A percentile compares a stretch with the other conserved stretches of the same genome.
These are phyloP conservation scores for Puya raimondii DNA, from an alignment of 176 grass and related monocot species.

Conservation along the genomic window DNA sequence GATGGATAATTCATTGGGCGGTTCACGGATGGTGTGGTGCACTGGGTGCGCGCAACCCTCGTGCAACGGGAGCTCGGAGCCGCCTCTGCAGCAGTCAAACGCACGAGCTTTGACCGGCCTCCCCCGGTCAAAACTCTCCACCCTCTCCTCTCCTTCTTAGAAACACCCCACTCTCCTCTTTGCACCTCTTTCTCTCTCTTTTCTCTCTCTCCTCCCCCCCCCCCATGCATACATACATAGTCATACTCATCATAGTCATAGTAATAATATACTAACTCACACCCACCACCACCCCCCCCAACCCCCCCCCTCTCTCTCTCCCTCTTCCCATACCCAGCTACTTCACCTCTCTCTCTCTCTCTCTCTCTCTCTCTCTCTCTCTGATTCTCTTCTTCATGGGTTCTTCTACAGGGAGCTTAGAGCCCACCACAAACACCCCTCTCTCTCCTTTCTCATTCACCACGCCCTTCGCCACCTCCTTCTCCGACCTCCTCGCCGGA, in stretches of 20 bases:
- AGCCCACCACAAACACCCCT: slow-evolving; percentile 25
- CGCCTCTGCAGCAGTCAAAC: slow-evolving; percentile 20
- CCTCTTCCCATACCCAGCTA: background rate
- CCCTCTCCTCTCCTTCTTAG: slow-evolving; percentile 5
- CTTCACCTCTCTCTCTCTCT: background rate
- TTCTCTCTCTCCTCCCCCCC: background rate
- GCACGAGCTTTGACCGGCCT: slow-evolving; percentile 17
- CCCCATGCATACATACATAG: background rate
- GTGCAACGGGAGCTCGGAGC: slow-evolving; percentile 5
- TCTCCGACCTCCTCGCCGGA: slow-evolving; percentile 67
- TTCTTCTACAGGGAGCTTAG: slow-evolving; percentile 47
- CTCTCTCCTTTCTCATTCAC: slow-evolving; percentile 38
- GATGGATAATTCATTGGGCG: too few species aligned
- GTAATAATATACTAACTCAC: background rate
- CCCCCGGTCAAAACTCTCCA: background rate
- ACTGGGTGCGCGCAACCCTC: background rate
- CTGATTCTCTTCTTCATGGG: slow-evolving; percentile 12
- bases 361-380: background rate
- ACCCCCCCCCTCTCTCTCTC: background rate
- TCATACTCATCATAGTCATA: too few species aligned
- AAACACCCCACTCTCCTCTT: background rate
- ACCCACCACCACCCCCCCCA: background rate
- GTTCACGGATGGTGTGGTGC: too few species aligned
- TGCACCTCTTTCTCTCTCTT: background rate
- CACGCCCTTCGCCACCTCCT: slow-evolving; percentile 48